phyloP scores from a whole-genome alignment of 1,284 basidiomycete species.

The Somion occarium region DNA sequence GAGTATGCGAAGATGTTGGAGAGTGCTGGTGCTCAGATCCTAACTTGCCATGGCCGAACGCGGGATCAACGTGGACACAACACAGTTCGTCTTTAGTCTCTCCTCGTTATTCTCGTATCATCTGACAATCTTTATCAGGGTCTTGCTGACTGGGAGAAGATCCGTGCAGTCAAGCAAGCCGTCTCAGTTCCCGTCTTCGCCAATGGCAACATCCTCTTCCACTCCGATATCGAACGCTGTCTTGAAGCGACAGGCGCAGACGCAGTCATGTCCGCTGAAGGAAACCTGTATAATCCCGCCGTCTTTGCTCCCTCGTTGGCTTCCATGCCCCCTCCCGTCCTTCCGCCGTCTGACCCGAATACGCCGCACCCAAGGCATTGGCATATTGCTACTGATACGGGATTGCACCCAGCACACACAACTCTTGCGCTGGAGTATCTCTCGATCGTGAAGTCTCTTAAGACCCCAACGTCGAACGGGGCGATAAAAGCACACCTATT shows the following conservation, averaged over 20 bases:
- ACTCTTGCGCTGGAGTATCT: slow-evolving; percentile 85
- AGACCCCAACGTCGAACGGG: slow-evolving; percentile 69
- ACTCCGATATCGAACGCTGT: slow-evolving; percentile 76
- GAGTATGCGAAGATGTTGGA: slow-evolving; percentile 95
- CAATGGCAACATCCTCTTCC: slow-evolving; percentile 93
- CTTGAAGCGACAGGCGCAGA: slow-evolving; percentile 82
- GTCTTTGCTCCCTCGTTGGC: slow-evolving; percentile 48
- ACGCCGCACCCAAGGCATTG: slow-evolving; percentile 16
- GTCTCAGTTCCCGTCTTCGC: slow-evolving; percentile 93
- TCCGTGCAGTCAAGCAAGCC: slow-evolving; percentile 44
- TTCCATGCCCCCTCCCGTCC: background rate
- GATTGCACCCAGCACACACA: slow-evolving; percentile 56
- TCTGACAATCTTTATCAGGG: slow-evolving; percentile 37
- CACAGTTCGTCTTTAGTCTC: slow-evolving; percentile 38
- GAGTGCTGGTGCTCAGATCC: slow-evolving; percentile 89
- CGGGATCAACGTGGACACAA: slow-evolving; percentile 90
- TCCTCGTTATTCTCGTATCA: slow-evolving; percentile 5
- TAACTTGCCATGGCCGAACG: slow-evolving; percentile 90
- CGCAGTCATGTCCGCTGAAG: slow-evolving; percentile 95
- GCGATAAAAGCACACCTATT: slow-evolving; percentile 93
- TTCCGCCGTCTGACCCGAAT: slow-evolving; percentile 12
- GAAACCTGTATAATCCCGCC: slow-evolving; percentile 90
- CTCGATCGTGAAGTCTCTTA: slow-evolving; percentile 68
- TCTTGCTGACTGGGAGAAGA: slow-evolving; percentile 32
- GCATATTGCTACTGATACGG: slow-evolving; percentile 30